Base-by-base conservation (phyloP, 805 yeast genomes). In the Zygoascus ofunaensis region DNA sequence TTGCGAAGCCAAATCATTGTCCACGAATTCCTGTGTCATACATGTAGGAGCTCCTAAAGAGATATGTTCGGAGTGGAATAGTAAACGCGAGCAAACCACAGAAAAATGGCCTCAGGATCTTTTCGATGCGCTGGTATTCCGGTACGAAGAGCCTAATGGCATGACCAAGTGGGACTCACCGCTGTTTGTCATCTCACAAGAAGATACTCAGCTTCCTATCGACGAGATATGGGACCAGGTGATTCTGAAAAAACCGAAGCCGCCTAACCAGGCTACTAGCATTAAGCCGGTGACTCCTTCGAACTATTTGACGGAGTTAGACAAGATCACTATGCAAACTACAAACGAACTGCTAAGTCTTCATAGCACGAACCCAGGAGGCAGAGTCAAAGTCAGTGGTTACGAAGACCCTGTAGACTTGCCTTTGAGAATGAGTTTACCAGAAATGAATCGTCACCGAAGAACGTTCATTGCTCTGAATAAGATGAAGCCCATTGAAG, bases 161-260 rank as follows among this genome's bases (percentile, higher is more conserved):
- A 75, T 76, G 55, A 76, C 81, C 22, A 67, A 96, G 48, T 92
- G 98, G 98, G 98, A 92, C 58, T 78, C 94, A 3, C 98, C 98
- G 4, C 65, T 90, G 49, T 80, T 87, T 57, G 77, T 86, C 0
- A 63, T 89, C 1, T 73, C 79, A 2, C 73, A 68, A 55, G 77
- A 74, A 41, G 80, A 80, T 26, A 67, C 66, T 2, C 64, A 62
- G 2, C 56, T 80, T 21, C 84, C 87, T 0, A 61, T 81, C 18
- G 82, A 80, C 1, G 83, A 77, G 15, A 72, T 92, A 1, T 64
- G 68, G 61, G 67, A 68, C 18, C 58, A 67, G 2, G 59, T 83
- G 48, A 71, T 76, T 41, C 72, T 53, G 34, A 45, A 50, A 19
- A 76, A 60, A 73, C 84, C 43, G 70, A 83, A 44, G 75, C 80